A percentile compares a stretch with the other conserved stretches of the same genome.
phyloP scores from a whole-genome alignment of 192 early-diverging fungal genomes.

The Chytriomyces confervae region DNA sequence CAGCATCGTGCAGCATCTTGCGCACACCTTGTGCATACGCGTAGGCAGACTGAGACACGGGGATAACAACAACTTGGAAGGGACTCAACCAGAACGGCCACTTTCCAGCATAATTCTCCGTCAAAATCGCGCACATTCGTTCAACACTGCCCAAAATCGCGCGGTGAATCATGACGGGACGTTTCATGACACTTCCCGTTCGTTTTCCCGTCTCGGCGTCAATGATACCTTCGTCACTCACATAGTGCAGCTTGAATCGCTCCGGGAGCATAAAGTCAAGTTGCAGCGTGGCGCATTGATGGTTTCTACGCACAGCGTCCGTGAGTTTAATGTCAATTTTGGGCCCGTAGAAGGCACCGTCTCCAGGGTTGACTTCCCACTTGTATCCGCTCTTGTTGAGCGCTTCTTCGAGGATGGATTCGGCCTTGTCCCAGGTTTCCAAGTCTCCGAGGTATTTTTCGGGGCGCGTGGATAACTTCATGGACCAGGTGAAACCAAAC shows the following conservation, averaged over 20 bases:
- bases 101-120: constrained; percentile 94
- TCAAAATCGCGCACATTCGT: constrained; percentile 93
- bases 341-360: constrained; percentile 99
- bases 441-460: constrained; percentile 94
- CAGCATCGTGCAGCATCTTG: constrained; percentile 70
- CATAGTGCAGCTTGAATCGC: constrained; percentile 92
- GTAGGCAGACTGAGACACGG: constrained; percentile 77
- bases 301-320: constrained; percentile 88
- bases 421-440: constrained; percentile 90
- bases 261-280: constrained; percentile 98
- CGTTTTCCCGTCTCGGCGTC: constrained; percentile 53
- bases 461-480: constrained; percentile 94
- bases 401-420: constrained; percentile 77
- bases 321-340: constrained; percentile 98
- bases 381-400: constrained; percentile 78
- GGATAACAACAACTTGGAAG: constrained; percentile 89
- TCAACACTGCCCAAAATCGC: constrained; percentile 97
- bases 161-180: constrained; percentile 98
- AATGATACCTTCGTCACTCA: constrained; percentile 62
- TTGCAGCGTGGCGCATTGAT: constrained; percentile 98
- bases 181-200: constrained; percentile 57
- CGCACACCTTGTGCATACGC: constrained; percentile 83
- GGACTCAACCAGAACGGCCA: constrained; percentile 99
- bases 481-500: constrained; percentile 91
- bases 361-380: constrained; percentile 92